phyloP scores from a whole-genome alignment of 768 basidiomycete species.

The Lentinula sp. region DNA sequence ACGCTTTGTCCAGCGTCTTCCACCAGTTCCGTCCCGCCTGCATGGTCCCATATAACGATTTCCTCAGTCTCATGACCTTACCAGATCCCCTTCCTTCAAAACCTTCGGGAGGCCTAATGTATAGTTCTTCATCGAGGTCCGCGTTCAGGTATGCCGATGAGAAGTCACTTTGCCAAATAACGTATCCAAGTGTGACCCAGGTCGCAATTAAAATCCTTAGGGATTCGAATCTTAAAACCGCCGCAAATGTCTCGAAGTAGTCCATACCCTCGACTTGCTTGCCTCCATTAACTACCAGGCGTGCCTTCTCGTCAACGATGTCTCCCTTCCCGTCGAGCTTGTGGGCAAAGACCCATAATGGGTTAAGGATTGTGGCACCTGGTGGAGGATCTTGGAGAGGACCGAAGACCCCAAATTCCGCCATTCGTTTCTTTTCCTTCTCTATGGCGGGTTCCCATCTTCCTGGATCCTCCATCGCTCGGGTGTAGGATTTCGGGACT shows the following conservation, averaged over 20 bases:
- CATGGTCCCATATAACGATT: not conserved
- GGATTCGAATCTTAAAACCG: slow-evolving; percentile 9
- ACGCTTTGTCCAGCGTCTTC: not conserved
- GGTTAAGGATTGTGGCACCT: not conserved
- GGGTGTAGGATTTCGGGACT: not conserved
- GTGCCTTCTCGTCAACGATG: slow-evolving; percentile 13
- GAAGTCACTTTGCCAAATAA: no score
- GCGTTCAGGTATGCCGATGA: no score
- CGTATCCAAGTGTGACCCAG: no score
- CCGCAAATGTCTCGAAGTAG: slow-evolving; percentile 23
- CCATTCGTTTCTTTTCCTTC: not conserved
- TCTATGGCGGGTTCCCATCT: not conserved
- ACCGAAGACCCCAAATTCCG: not conserved
- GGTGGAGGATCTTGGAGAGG: not conserved
- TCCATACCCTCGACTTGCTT: slow-evolving; percentile 25
- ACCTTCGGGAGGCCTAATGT: no score
- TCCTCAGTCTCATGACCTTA: no score
- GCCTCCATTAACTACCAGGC: slow-evolving; percentile 18
- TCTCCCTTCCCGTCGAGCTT: not conserved
- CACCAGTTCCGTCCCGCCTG: slow-evolving; percentile 9
- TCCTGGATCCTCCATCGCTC: not conserved
- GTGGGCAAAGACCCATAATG: slow-evolving; percentile 2
- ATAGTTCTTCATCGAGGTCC: no score
- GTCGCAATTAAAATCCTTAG: not conserved
- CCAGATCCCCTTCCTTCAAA: no score